Base-by-base conservation (phyloP, 495 filamentous ascomycete genomes). In the Annulohypoxylon bovei region DNA sequence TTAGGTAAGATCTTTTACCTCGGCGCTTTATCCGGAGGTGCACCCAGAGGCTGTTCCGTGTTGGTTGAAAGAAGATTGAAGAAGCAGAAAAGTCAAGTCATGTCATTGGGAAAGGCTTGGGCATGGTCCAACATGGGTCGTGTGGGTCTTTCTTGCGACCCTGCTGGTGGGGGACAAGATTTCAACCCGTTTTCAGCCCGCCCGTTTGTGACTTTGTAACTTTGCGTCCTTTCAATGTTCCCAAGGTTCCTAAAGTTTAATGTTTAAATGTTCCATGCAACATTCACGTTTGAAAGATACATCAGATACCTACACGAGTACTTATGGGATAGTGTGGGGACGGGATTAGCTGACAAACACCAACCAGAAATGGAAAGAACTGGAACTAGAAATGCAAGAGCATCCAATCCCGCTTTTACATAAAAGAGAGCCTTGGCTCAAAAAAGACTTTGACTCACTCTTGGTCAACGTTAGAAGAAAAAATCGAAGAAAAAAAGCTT, bases 21-120 rank as follows among this genome's bases (percentile, higher is more conserved):
- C 69, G 69, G 69, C 69, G 61, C 32, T 71, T 71, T 71, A 71
- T 44, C 69, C 69, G 69, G 63, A 67, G 57, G 50, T 53, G 25
- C 63, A 67, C 63, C 63, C 63, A 71, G 63, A 64, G 1, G 22
- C 53, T 63, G 23, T 67, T 67, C 63, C 52, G 63, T 20, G 53
- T 39, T 56, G 32, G 53, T 56, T 56, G 40, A 56, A 53, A 62
- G 59, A 56, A 54, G 28, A 56, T 56, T 56, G 53, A 39, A 56
- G 30, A 50, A 50, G 46, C n/a, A 42, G 18, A 35, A 14, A 18
- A 33, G 28, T 20, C 9, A 4, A 46, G 16, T 35, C 12, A 25
- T 33, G 49, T 30, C 23, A 55, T 30, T 55, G 14, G 52, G 52
- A 55, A 47, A 47, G 44, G 44, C 23, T 50, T 27, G 46, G 46